phyloP scores from a whole-genome alignment of 1,284 basidiomycete species.

The Gymnopus androsaceus region DNA sequence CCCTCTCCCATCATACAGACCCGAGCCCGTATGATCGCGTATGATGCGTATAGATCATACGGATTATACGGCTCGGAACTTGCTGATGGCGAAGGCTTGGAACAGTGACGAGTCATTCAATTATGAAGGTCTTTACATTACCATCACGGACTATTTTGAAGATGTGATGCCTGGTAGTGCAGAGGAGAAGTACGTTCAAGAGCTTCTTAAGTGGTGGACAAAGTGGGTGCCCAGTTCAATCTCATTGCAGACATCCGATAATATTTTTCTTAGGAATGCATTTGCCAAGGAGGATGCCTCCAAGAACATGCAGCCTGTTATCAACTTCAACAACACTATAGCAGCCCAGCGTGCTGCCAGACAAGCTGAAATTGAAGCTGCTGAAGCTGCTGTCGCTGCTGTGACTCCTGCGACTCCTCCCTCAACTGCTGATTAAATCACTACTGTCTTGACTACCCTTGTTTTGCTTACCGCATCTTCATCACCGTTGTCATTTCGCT shows the following conservation, averaged over 20 bases:
- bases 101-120: slow-evolving; percentile 23
- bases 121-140: slow-evolving; percentile 25
- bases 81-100: slow-evolving; percentile 22
- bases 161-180: slow-evolving; percentile 7
- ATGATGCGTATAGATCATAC: no score
- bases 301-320: not conserved
- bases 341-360: not conserved
- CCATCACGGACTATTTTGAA: slow-evolving; percentile 30
- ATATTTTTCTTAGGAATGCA: not conserved
- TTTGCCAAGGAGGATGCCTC: not conserved
- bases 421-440: not conserved
- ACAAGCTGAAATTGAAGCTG: not conserved
- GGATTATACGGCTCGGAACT: no score
- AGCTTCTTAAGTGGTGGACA: slow-evolving; percentile 26
- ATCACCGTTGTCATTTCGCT: no score
- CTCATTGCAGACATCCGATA: not conserved
- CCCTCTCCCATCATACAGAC: no score
- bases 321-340: slow-evolving; percentile 1
- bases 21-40: no score
- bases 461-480: no score
- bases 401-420: not conserved
- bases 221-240: slow-evolving; percentile 15
- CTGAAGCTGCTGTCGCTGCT: not conserved
- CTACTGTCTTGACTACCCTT: no score
- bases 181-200: slow-evolving; percentile 15